A percentile compares a stretch with the other conserved stretches of the same genome.
Evolutionary conservation across 345 rosid genomes (phyloP).

Genomic region (Viola odorata): DNA sequence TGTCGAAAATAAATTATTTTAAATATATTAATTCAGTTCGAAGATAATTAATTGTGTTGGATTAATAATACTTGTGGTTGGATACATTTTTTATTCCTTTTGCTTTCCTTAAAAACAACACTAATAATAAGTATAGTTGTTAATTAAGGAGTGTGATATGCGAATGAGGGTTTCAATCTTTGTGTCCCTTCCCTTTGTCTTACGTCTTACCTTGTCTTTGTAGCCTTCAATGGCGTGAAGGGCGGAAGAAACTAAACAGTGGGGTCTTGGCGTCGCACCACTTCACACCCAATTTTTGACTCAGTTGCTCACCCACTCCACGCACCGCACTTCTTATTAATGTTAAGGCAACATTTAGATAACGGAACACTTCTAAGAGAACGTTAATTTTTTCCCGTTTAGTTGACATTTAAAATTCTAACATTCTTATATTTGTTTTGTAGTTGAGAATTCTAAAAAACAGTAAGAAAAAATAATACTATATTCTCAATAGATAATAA

Average conservation of each 20-base stretch:
- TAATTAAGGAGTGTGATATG: background rate
- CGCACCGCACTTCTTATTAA: conserved; percentile 12
- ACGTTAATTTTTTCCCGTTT: no score
- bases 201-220: background rate
- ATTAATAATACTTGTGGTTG: background rate
- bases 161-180: background rate
- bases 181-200: background rate
- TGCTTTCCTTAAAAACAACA: no score
- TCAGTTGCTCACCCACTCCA: conserved; percentile 9
- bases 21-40: no score
- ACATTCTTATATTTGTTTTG: no score
- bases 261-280: conserved; percentile 16
- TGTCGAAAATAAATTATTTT: no score
- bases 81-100: no score
- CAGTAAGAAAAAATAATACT: background rate
- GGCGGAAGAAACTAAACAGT: conserved; percentile 27
- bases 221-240: conserved; percentile 40
- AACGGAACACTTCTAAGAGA: no score
- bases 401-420: background rate
- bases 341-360: background rate
- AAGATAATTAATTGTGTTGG: background rate
- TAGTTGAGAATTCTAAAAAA: no score
- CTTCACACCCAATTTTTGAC: conserved; percentile 2
- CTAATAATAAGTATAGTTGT: no score
- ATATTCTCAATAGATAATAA: background rate